These are phyloP conservation scores for Calamus simplicifolius DNA, from an alignment of 176 grass and related monocot genomes.

Conservation along the genomic window DNA sequence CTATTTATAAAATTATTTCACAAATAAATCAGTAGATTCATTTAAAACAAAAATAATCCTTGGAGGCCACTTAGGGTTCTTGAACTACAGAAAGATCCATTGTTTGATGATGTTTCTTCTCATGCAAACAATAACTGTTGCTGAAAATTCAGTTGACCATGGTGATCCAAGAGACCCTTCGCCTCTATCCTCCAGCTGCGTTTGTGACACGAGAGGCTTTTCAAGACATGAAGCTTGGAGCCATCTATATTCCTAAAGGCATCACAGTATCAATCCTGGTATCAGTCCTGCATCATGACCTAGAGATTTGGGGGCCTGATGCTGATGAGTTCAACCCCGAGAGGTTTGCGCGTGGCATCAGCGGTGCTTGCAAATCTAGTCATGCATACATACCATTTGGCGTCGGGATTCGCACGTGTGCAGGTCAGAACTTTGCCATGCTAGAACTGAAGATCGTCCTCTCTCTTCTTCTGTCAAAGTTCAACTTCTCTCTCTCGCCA, in stretches of 20 bases:
- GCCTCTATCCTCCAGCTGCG: constrained; percentile 33
- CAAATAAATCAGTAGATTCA: too few species aligned
- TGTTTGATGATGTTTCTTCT: too few species aligned
- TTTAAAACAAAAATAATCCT: too few species aligned
- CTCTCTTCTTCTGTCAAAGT: constrained; percentile 36
- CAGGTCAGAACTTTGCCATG: constrained; percentile 74
- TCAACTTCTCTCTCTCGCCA: constrained; percentile 35
- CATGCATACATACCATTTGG: constrained; percentile 71
- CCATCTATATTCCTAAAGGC: constrained; percentile 41
- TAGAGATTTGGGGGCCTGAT: constrained; percentile 24
- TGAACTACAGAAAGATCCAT: too few species aligned
- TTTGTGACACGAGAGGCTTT: constrained; percentile 40
- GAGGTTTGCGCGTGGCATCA: constrained; percentile 47
- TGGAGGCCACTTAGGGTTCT: too few species aligned
- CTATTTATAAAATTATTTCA: too few species aligned
- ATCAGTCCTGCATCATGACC: constrained; percentile 35
- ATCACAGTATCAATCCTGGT: constrained; percentile 31
- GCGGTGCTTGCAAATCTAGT: constrained; percentile 31
- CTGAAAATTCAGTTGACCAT: constrained; percentile 45
- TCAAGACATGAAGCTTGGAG: constrained; percentile 30
- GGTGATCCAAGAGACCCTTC: constrained; percentile 81
- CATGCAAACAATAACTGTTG: too few species aligned
- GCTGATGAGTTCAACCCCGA: constrained; percentile 49
- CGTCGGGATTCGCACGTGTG: constrained; percentile 41
- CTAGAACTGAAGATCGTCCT: constrained; percentile 64